These are phyloP conservation scores for Drechmeria coniospora DNA, from an alignment of 2,329 filamentous ascomycete species.

Conservation along the genomic window DNA sequence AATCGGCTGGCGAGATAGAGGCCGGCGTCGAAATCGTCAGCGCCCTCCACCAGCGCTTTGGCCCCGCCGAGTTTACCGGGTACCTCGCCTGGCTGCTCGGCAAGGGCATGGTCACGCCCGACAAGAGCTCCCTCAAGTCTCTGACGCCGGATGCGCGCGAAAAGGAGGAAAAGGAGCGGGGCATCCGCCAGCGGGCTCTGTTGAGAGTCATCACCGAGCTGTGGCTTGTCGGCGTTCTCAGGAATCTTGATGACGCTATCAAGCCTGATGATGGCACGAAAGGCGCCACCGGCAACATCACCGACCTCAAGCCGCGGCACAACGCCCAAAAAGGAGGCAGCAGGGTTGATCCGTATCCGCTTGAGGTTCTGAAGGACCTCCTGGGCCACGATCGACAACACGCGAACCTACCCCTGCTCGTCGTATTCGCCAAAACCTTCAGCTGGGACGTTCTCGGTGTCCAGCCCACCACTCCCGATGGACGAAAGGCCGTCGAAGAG, in stretches of 20 bases:
- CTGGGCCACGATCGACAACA: conserved; percentile 89
- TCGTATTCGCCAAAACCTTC: conserved; percentile 91
- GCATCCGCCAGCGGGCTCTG: conserved; percentile 71
- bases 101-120: conserved; percentile 78
- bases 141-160: conserved; percentile 72
- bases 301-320: conserved; percentile 40
- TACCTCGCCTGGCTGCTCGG: conserved; percentile 87
- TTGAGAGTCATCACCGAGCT: conserved; percentile 86
- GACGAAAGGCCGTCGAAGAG: conserved; percentile 71
- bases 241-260: conserved; percentile 57
- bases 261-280: conserved; percentile 48
- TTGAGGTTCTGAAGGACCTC: conserved; percentile 95
- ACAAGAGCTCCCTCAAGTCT: conserved; percentile 67
- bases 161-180: conserved; percentile 87
- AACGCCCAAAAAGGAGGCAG: conserved; percentile 37
- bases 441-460: conserved; percentile 89
- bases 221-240: conserved; percentile 81
- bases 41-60: conserved; percentile 90
- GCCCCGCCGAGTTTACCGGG: conserved; percentile 76
- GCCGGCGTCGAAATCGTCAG: conserved; percentile 86
- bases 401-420: conserved; percentile 75
- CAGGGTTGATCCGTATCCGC: conserved; percentile 75
- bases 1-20: conserved; percentile 80
- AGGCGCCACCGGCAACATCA: conserved; percentile 46
- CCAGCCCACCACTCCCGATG: conserved; percentile 53